Evolutionary conservation across 2,329 filamentous ascomycete species (phyloP), one percentile per base, ranked within the genome.

Genomic region (Monilinia laxa): DNA sequence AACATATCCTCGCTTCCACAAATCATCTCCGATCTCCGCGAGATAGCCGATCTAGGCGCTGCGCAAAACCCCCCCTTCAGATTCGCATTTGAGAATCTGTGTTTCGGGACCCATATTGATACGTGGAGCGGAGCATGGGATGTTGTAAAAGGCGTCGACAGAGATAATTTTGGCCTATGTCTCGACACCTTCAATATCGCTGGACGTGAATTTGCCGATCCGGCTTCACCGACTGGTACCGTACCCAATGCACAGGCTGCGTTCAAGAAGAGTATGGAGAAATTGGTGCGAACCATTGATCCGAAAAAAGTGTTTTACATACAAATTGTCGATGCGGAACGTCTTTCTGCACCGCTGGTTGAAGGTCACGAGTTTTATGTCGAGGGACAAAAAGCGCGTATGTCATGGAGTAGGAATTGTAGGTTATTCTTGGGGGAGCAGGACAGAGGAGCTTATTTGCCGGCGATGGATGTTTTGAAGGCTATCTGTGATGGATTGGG

Each of bases 361-460:
- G 74, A 81, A 25, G 82, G 80, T 1, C 88, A 91, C 74, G 75
- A 79, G 7, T 89, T 85, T 72, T 84, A 89, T 77, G 79, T 84
- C 11, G 76, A 81, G 0, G 81, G 80, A 5, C 88, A 90, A 76
- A 83, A 83, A 20, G 74, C 84, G 2, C 79, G 88, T 4, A 93
- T 94, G 91, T 91, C 84, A 73, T 94, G 91, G 91, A 91, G 85
- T 49, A 79, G 91, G 23, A 93, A 93, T 75, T 90, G 88, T 69
- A 81, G 91, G 23, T 86, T 89, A 69, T 87, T 90, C 71, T 40
- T 73, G 51, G 73, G 70, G 53, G 75, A 75, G 53, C 68, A 73
- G 54, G 79, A 89, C 75, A 77, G 83, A 74, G 85, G 85, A 0
- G 87, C 81, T 0, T 89, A 88, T 75, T 73, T 90, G 25, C 87